phyloP scores from a whole-genome alignment of 495 filamentous ascomycete genomes.

The Lasiosphaeria miniovina region DNA sequence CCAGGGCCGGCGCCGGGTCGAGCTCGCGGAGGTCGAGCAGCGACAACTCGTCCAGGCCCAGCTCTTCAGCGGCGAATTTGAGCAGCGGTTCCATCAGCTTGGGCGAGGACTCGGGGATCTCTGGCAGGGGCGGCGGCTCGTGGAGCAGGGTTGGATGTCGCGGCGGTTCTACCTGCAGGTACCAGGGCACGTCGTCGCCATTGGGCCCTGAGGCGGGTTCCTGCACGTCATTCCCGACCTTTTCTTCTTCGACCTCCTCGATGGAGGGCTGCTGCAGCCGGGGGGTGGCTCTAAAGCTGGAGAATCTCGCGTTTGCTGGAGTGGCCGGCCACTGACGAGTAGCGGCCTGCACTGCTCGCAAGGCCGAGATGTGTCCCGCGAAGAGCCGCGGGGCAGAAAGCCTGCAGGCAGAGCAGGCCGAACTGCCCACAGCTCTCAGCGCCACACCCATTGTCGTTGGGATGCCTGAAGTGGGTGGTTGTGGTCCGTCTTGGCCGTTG shows the following conservation, averaged over 20 bases:
- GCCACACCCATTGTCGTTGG: slow-evolving; percentile 15
- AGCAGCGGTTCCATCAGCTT: slow-evolving; percentile 68
- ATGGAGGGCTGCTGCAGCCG: slow-evolving; percentile 19
- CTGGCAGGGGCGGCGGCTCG: slow-evolving; percentile 66
- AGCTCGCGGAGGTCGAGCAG: slow-evolving; percentile 79
- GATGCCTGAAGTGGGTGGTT: not conserved
- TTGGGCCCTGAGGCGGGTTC: not conserved
- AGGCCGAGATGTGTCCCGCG: slow-evolving; percentile 4
- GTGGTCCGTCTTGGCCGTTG: no score
- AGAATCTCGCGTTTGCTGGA: slow-evolving; percentile 15
- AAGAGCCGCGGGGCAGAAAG: slow-evolving; percentile 26
- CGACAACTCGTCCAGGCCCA: slow-evolving; percentile 75
- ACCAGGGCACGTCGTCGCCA: slow-evolving; percentile 64
- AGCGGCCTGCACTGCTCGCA: not conserved
- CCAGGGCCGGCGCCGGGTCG: slow-evolving; percentile 82
- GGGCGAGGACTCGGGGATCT: slow-evolving; percentile 71
- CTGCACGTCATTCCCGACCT: not conserved
- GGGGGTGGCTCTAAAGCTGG: slow-evolving; percentile 23
- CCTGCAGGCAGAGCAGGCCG: slow-evolving; percentile 30
- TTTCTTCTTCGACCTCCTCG: slow-evolving; percentile 17
- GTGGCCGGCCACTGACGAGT: not conserved
- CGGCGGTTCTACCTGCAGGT: slow-evolving; percentile 68
- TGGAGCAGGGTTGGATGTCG: slow-evolving; percentile 50
- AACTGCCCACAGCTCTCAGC: slow-evolving; percentile 25
- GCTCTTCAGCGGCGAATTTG: slow-evolving; percentile 72